A percentile compares a stretch with the other conserved stretches of the same genome.
Evolutionary conservation across 2,329 filamentous ascomycete species (phyloP).

Genomic region (Monosporascus cannonballus): DNA sequence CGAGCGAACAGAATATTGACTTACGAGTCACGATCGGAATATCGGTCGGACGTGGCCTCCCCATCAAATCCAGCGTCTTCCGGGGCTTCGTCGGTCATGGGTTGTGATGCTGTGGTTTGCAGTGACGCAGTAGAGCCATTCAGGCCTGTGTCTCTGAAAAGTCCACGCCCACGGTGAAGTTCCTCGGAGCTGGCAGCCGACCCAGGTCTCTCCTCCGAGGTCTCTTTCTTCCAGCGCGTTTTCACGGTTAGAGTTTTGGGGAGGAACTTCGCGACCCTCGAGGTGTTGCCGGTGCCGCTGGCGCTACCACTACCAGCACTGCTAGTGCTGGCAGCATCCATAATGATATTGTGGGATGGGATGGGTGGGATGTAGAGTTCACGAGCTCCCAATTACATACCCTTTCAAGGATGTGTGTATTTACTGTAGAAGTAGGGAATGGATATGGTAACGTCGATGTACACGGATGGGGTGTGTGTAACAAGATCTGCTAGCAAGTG

Average conservation of each 20-base stretch:
- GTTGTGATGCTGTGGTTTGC: slow-evolving; percentile 13
- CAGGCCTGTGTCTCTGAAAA: slow-evolving; percentile 4
- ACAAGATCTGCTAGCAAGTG: too few relatives aligned
- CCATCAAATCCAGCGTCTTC: background rate
- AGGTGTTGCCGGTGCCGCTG: slow-evolving; percentile 9
- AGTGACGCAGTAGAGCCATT: slow-evolving; percentile 7
- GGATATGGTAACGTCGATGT: too few relatives aligned
- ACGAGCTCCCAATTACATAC: background rate
- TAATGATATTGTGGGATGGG: slow-evolving; percentile 5
- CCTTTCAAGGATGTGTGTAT: background rate
- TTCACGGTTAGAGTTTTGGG: slow-evolving; percentile 44
- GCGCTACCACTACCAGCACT: slow-evolving; percentile 1
- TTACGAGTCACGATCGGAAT: background rate
- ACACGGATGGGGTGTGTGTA: too few relatives aligned
- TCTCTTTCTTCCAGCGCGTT: slow-evolving; percentile 40
- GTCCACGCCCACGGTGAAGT: slow-evolving; percentile 21
- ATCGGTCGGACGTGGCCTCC: background rate
- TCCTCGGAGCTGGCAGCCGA: slow-evolving; percentile 25
- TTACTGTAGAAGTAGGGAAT: too few relatives aligned
- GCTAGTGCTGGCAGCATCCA: slow-evolving; percentile 17
- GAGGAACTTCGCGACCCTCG: slow-evolving; percentile 31
- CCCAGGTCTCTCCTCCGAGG: slow-evolving; percentile 31
- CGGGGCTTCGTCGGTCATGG: background rate
- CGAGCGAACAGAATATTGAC: background rate
- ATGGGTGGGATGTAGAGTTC: background rate